Base-by-base conservation (phyloP, 352 stramenopile genomes). In the Globisporangium iwayamae region DNA sequence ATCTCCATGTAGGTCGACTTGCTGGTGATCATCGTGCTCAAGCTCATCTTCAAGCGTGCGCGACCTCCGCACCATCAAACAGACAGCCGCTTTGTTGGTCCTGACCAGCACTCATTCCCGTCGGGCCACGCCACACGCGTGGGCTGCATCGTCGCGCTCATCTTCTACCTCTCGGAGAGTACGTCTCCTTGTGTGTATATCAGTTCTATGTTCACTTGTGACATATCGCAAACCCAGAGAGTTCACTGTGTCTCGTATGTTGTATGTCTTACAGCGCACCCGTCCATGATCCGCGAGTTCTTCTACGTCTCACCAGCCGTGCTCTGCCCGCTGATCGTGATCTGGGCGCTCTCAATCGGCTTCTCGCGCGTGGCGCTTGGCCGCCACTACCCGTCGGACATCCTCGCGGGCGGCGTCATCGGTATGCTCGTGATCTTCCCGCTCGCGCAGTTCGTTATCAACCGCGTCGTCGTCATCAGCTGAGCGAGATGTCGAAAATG, bases 21-120 rank as follows among this genome's bases (percentile, higher is more conserved):
- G 57, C 69, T 92, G 25, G 73, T 75, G 45, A 94, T 93, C 62
- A 84, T 93, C 66, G 57, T 91, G 55, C 74, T 94, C 39, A 94
- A 94, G 67, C 51, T 82, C 14, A 54, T 86, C 32, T 90, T 92
- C 67, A 87, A 85, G 60, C 86, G 86, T 54, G 63, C 82, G 13
- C 76, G 86, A 0, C 86, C 86, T 34, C 81, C 81, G n/a, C 87
- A 92, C 62, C 86, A 94, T 69, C 62, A 80, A 41, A 75, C 70
- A 47, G 84, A 94, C 62, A 67, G 79, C 47, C 81, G 86, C 43
- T 94, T 94, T 58, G 81, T 92, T 32, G 86, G 86, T 0, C 83
- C 86, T 0, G 86, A 94, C 69, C 79, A 94, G 72, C 85, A 93
- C 65, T 94, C 86, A 65, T 94, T 94, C 71, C 86, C 86, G 10